Conservation (phyloP, 345 rosid genomes). For the Eucalyptus regnans region DNA sequence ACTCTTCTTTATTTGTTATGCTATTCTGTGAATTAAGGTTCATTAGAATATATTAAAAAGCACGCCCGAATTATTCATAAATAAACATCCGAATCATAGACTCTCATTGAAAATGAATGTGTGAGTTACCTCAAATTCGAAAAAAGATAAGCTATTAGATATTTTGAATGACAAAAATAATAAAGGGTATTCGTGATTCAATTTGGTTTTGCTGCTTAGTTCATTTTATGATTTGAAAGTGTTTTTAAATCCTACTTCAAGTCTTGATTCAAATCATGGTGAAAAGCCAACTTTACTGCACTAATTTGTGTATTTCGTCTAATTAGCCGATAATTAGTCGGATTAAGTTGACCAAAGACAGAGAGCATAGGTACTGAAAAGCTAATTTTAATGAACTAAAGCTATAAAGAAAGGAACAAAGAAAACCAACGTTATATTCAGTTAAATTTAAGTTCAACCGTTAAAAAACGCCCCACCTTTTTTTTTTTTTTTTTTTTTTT, state of each 20-base stretch:
- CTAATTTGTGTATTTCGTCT: neutral
- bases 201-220: neutral
- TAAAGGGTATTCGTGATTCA: neutral
- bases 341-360: neutral
- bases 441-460: neutral
- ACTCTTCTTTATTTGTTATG: neutral
- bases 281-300: neutral
- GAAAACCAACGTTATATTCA: neutral
- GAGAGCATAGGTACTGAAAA: neutral
- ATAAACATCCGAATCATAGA: neutral
- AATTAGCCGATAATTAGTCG: neutral
- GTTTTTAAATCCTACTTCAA: neutral
- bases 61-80: neutral
- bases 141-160: neutral
- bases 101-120: neutral
- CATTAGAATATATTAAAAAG: neutral
- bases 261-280: neutral
- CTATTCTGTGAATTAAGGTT: neutral
- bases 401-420: neutral
- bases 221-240: neutral
- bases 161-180: neutral
- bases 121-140: accelerated
- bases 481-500: no score
- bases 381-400: no score
- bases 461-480: neutral